A percentile compares a stretch with the other conserved stretches of the same genome.
Conservation (phyloP, 1,139 yeast species). For the Keqinozyma sinolaborantium region DNA sequence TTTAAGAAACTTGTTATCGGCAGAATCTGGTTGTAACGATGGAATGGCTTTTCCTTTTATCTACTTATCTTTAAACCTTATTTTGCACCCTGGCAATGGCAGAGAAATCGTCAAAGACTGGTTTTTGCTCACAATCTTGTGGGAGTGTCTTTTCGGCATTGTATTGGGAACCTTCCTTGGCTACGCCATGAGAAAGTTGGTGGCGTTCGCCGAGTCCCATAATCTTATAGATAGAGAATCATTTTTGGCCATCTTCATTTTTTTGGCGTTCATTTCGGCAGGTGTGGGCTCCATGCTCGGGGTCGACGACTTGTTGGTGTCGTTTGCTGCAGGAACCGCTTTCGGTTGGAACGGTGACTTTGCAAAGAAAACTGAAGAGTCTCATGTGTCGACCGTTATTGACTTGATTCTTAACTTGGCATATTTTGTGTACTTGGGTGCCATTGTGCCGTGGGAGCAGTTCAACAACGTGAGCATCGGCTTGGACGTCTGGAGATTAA, state of each 20-base stretch:
- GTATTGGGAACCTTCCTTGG: conserved; percentile 77
- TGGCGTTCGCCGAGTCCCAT: conserved; percentile 72
- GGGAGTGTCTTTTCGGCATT: conserved; percentile 87
- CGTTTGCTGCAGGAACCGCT: conserved; percentile 95
- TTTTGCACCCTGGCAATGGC: conserved; percentile 62
- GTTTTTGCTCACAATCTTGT: conserved; percentile 75
- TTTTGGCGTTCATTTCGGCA: conserved; percentile 82
- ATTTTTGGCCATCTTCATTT: conserved; percentile 84
- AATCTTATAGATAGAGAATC: conserved; percentile 90
- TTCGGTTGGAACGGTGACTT: conserved; percentile 98
- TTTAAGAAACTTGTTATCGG: conserved; percentile 80
- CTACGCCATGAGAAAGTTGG: conserved; percentile 66
- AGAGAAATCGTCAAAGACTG: conserved; percentile 78
- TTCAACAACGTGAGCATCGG: conserved; percentile 70
- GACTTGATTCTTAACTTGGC: conserved; percentile 82
- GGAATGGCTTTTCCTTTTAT: conserved; percentile 98
- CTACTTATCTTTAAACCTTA: conserved; percentile 65
- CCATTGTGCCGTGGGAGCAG: conserved; percentile 89
- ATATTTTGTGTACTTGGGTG: conserved; percentile 90
- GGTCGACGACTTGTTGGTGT: conserved; percentile 85
- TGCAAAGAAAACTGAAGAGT: conserved; percentile 81
- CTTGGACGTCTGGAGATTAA: conserved; percentile 77
- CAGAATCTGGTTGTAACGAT: conserved; percentile 96
- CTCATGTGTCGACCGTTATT: conserved; percentile 90
- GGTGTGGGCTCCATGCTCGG: conserved; percentile 93